A percentile compares a stretch with the other conserved stretches of the same genome.
Conservation (phyloP, 345 rosid genomes). For the Gossypium thurberi region DNA sequence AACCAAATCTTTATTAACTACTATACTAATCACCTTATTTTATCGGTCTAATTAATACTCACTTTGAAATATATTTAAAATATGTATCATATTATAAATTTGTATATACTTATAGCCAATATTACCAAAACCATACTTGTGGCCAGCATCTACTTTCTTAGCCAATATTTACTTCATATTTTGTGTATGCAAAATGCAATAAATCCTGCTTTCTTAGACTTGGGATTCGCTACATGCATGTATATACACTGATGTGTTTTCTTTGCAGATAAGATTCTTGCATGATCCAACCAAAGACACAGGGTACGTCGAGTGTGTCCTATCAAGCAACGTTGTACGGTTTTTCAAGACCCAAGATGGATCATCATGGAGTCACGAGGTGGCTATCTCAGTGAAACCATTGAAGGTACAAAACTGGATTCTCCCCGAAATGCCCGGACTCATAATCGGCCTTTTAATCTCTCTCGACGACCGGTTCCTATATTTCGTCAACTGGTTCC, state of each 20-base stretch:
- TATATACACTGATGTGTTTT: not conserved
- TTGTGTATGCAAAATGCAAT: no score
- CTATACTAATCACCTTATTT: no score
- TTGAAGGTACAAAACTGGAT: constrained; percentile 91
- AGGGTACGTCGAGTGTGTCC: constrained; percentile 78
- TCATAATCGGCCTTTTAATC: constrained; percentile 73
- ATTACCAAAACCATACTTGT: no score
- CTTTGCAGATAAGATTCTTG: constrained; percentile 69
- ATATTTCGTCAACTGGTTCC: constrained; percentile 92
- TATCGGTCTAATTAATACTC: no score
- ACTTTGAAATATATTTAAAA: no score
- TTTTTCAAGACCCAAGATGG: constrained; percentile 72
- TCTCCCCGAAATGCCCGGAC: constrained; percentile 94
- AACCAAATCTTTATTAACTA: no score
- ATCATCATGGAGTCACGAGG: constrained; percentile 84
- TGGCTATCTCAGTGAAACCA: constrained; percentile 63
- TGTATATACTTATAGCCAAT: no score
- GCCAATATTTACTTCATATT: no score
- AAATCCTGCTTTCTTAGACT: no score
- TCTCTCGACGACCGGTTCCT: constrained; percentile 84
- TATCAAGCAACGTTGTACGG: constrained; percentile 73
- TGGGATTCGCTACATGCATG: no score
- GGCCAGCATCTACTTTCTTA: no score
- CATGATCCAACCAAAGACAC: constrained; percentile 74
- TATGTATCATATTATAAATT: no score